phyloP scores from a whole-genome alignment of 2,329 filamentous ascomycete genomes.

The Microsporum ferrugineum region DNA sequence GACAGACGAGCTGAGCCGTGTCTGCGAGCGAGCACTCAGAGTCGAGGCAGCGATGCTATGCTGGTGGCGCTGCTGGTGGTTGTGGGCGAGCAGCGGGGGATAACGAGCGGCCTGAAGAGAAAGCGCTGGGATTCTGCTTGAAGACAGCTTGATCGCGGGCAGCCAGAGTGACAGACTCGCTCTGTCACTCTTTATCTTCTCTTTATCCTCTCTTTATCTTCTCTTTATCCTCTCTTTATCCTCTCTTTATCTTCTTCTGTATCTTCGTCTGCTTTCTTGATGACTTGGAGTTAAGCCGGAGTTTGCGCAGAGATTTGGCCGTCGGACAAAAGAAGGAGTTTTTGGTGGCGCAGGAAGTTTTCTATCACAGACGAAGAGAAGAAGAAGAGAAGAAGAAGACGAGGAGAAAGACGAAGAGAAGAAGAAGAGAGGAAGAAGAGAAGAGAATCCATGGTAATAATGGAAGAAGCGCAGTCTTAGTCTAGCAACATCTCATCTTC shows the following conservation, averaged over 20 bases:
- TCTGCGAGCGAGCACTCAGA: constrained; percentile 4
- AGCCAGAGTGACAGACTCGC: constrained; percentile 15
- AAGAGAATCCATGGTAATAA: neutral
- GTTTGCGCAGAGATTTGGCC: constrained; percentile 3
- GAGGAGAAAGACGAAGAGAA: neutral
- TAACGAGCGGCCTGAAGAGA: constrained; percentile 20
- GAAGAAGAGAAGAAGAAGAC: neutral
- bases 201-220: neutral
- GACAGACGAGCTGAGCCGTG: constrained; percentile 4
- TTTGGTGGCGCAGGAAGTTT: neutral
- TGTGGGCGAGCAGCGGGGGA: constrained; percentile 15
- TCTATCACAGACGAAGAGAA: neutral
- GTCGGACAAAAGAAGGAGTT: neutral
- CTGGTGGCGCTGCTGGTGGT: constrained; percentile 8
- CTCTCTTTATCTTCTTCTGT: neutral
- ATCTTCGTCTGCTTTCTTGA: neutral
- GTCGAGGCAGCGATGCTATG: neutral
- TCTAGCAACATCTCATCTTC: neutral
- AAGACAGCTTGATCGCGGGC: constrained; percentile 21
- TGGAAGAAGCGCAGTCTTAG: no score
- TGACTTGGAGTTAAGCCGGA: constrained; percentile 10
- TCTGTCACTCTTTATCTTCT: constrained; percentile 9
- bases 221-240: neutral
- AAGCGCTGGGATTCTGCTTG: constrained; percentile 17
- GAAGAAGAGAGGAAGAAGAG: neutral